phyloP scores from a whole-genome alignment of 1,139 yeast genomes.

The Hyphopichia wangnamkhiaoensis region DNA sequence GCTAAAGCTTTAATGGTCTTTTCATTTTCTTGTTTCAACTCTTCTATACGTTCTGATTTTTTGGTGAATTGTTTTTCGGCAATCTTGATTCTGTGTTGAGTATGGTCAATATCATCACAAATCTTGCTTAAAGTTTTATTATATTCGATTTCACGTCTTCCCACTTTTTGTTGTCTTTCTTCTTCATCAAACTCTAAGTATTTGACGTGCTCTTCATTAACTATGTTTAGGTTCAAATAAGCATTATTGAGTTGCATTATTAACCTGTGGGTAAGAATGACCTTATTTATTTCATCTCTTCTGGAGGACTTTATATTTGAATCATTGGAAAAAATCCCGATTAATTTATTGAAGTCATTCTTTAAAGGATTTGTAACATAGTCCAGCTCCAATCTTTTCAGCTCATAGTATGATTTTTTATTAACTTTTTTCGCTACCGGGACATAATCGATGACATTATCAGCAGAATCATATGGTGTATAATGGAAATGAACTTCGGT shows the following conservation, averaged over 20 bases:
- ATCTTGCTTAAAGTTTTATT: slow-evolving; percentile 28
- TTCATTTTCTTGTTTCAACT: slow-evolving; percentile 19
- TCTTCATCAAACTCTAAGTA: slow-evolving; percentile 24
- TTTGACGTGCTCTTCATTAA: slow-evolving; percentile 29
- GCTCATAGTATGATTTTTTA: slow-evolving; percentile 54
- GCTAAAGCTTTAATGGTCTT: slow-evolving; percentile 21
- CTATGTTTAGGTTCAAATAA: slow-evolving; percentile 24
- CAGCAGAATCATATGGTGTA: slow-evolving; percentile 53
- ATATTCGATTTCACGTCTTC: slow-evolving; percentile 35
- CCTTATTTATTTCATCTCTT: slow-evolving; percentile 13
- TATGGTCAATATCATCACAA: slow-evolving; percentile 38
- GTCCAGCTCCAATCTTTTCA: slow-evolving; percentile 67
- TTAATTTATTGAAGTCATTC: slow-evolving; percentile 54
- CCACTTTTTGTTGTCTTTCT: slow-evolving; percentile 24
- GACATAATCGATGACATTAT: slow-evolving; percentile 14
- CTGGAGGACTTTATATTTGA: slow-evolving; percentile 18
- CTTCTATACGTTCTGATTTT: slow-evolving; percentile 33
- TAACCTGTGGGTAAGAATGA: slow-evolving; percentile 39
- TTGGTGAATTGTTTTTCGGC: slow-evolving; percentile 41
- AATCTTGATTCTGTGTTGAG: slow-evolving; percentile 40
- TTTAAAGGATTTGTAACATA: slow-evolving; percentile 67
- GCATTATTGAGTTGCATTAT: slow-evolving; percentile 38
- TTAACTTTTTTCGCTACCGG: slow-evolving; percentile 17
- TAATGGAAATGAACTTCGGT: slow-evolving; percentile 74
- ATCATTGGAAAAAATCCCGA: slow-evolving; percentile 54